Base-by-base conservation (phyloP, 345 rosid genomes). In the Isatis tinctoria region DNA sequence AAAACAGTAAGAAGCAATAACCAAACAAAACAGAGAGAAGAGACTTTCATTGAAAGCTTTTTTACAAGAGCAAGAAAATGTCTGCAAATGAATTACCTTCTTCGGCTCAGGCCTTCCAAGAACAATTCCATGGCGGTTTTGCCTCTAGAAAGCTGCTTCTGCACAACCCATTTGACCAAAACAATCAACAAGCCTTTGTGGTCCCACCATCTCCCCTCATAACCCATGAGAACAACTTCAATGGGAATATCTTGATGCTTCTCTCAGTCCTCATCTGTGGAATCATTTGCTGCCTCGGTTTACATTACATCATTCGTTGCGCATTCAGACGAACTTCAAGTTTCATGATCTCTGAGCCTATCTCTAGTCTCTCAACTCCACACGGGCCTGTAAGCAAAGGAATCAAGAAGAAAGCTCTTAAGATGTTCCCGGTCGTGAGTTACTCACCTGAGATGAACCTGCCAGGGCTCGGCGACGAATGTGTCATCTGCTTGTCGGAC, bases 401-500 rank as follows among this genome's bases (percentile, higher is more conserved):
- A 10, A 60, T 87, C 22, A 78, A 77, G 45, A 68, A 72, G 22
- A 83, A 82, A 66, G 87, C 79, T 54, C 76, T 85, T 10, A 80
- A 36, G 68, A 69, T 84, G 70, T 87, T 87, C 75, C 82, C 87
- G 0, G 77, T 67, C 2, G 83, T 85, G 58, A 76, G 32, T 49
- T 87, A 85, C 79, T 78, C 83, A 32, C 27, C 65, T 45, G 85
- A 78, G 66, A 36, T 74, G 65, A 78, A 76, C 52, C 70, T 84
- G 11, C 77, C 79, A 0, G 84, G 92, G 3, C 39, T 84, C 18
- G 88, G 79, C n/a, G 79, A 81, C 7, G 87, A 85, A 51, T 87
- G 92, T 18, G 81, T 68, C 30, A 87, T 87, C 20, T 87, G 92
- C 76, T 69, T 87, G 37, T 80, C 88, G 0, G 88, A 83, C 32